phyloP scores from a whole-genome alignment of 2,329 filamentous ascomycete species.

The Cordyceps javanica region DNA sequence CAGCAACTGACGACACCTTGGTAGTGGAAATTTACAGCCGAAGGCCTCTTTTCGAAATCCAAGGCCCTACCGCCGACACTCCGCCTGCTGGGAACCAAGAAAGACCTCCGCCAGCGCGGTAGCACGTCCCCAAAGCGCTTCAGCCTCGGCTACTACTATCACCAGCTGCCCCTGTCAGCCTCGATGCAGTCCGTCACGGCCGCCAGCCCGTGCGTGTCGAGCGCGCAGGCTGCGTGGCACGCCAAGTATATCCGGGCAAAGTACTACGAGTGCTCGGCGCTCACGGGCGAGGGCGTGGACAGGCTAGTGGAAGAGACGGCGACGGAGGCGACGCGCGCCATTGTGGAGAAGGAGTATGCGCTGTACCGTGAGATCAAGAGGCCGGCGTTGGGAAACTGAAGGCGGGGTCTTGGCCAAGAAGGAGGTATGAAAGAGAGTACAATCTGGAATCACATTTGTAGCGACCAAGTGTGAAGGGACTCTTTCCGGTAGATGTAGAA shows the following conservation, averaged over 20 bases:
- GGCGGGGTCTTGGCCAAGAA: too few species aligned
- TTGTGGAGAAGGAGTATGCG: conserved; percentile 13
- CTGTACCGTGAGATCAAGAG: not conserved
- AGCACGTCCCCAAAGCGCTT: not conserved
- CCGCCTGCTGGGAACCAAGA: conserved; percentile 31
- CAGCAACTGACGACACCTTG: not conserved
- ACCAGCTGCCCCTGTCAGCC: conserved; percentile 1
- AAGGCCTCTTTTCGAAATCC: conserved; percentile 21
- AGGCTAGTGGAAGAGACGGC: conserved; percentile 23
- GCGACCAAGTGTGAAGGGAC: too few species aligned
- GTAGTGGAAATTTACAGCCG: conserved; percentile 26
- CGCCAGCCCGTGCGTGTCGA: conserved; percentile 1
- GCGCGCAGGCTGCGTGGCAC: conserved; percentile 26
- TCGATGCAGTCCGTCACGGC: not conserved
- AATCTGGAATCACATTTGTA: too few species aligned
- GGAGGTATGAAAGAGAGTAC: too few species aligned
- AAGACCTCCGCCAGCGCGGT: conserved; percentile 11
- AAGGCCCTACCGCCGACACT: conserved; percentile 20
- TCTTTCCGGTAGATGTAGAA: too few species aligned
- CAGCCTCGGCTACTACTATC: conserved; percentile 7
- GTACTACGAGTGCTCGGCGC: conserved; percentile 32
- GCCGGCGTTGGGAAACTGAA: not conserved
- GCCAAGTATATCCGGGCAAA: conserved; percentile 24
- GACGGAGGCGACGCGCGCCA: conserved; percentile 19
- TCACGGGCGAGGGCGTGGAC: conserved; percentile 29